Base-by-base conservation (phyloP, 2,329 filamentous ascomycete species). In the Colletotrichum gloeosporioides region DNA sequence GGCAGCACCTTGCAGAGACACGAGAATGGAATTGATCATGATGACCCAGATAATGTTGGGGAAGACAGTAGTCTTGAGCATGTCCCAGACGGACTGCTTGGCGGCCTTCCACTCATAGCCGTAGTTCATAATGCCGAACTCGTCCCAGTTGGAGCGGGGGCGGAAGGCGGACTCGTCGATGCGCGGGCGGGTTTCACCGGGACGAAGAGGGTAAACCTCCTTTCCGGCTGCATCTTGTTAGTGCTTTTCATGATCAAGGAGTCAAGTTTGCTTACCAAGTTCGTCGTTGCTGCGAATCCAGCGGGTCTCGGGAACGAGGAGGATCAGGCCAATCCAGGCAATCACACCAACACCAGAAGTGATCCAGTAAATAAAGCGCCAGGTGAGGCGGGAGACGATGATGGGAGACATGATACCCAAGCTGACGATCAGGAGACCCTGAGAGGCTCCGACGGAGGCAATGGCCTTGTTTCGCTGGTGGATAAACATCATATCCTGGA, bases 401-500 rank as follows among this genome's bases (percentile, higher is more conserved):
- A 80, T 5, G 82, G 84, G 16, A 79, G 79, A 77, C 62, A 79
- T 79, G 3, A 82, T 81, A 29, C 81, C 82, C 9, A 83, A 77
- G 7, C 77, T 80, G 4, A 82, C 81, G 55, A 83, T 80, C 16
- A 84, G 76, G 13, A 85, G 25, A 6, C 82, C 84, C 79, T 78
- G 77, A 8, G 80, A 81, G 2, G 81, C 78, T 49, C 82, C 78
- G 25, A 85, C 78, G 8, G 80, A 78, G 12, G 84, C 81, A 53
- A 85, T 81, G 13, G 81, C 84, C 68, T 79, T 79, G 76, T 83
- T 84, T 6, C 84, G 81, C 79, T 86, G 80, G 70, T 86, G 84
- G 22, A 85, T 81, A 36, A 86, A 86, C 59, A 85, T 82, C 53
- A 86, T 81, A 55, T 86, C 84, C 79, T 86, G 84, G 2, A 85